phyloP scores from a whole-genome alignment of 2,329 filamentous ascomycete genomes.

The Trichoderma sp. region DNA sequence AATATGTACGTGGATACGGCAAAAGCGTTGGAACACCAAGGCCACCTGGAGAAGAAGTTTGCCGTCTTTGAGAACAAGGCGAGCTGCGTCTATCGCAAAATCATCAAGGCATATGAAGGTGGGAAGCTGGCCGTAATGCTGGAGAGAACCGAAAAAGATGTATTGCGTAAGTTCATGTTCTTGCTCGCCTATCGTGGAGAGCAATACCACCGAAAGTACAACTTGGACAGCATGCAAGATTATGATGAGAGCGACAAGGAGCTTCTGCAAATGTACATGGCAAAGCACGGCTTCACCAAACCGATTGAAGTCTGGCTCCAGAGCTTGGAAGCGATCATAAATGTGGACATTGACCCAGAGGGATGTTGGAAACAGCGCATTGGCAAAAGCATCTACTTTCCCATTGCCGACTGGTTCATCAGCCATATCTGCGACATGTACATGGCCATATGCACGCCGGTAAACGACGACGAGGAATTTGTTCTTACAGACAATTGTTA shows the following conservation, averaged over 20 bases:
- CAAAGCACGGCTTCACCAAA: not conserved
- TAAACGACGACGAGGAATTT: not conserved
- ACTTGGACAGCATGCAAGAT: not conserved
- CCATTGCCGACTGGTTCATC: not conserved
- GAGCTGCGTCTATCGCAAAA: not conserved
- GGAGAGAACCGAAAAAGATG: not conserved
- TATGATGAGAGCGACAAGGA: not conserved
- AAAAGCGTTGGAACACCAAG: not conserved
- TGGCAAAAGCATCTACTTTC: not conserved
- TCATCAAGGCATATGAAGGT: not conserved
- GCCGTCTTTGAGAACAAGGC: not conserved
- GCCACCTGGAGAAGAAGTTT: not conserved
- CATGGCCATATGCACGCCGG: slow-evolving; percentile 12
- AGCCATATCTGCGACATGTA: not conserved
- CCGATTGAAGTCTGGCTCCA: not conserved
- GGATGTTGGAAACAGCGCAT: not conserved
- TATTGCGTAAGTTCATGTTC: not conserved
- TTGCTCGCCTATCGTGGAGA: not conserved
- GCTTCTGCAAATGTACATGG: not conserved
- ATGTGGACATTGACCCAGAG: slow-evolving; percentile 3
- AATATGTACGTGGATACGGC: not conserved
- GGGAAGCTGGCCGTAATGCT: not conserved
- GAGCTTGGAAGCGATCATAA: not conserved
- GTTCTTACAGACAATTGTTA: not conserved
- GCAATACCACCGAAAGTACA: not conserved